Percentiles rank a stretch among this genome's conserved stretches.
phyloP scores from a whole-genome alignment of 805 yeast species.

The Kazachstania kunashirensis region DNA sequence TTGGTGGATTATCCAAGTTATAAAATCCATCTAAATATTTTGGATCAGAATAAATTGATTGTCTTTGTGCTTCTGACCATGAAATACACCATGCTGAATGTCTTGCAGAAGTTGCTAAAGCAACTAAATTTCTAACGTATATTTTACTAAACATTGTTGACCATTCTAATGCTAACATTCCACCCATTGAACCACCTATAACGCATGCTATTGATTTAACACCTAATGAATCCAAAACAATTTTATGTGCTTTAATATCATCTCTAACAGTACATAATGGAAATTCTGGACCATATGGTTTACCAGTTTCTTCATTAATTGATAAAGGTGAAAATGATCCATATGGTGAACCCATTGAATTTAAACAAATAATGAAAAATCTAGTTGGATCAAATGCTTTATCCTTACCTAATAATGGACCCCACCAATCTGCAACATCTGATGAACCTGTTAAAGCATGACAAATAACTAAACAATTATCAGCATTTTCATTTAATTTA shows the following conservation, averaged over 20 bases:
- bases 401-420: constrained; percentile 79
- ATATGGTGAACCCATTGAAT: constrained; percentile 93
- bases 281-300: constrained; percentile 85
- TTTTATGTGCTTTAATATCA: constrained; percentile 70
- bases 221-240: constrained; percentile 69
- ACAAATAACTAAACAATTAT: constrained; percentile 81
- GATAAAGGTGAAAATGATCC: constrained; percentile 92
- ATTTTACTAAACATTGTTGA: constrained; percentile 49
- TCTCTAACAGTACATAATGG: constrained; percentile 92
- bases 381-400: constrained; percentile 81
- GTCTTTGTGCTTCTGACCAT: constrained; percentile 98
- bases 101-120: constrained; percentile 87
- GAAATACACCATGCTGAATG: constrained; percentile 98
- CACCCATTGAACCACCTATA: constrained; percentile 98
- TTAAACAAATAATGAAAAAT: constrained; percentile 78
- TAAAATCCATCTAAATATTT: constrained; percentile 87
- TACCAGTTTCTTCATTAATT: constrained; percentile 63
- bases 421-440: constrained; percentile 98
- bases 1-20: constrained; percentile 67
- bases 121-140: constrained; percentile 64
- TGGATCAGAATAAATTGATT: constrained; percentile 91
- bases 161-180: constrained; percentile 90
- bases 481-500: constrained; percentile 51
- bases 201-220: constrained; percentile 75
- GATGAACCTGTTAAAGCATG: constrained; percentile 95